Conservation (phyloP, 106 monocot genomes). For the Dendrobium huoshanense region DNA sequence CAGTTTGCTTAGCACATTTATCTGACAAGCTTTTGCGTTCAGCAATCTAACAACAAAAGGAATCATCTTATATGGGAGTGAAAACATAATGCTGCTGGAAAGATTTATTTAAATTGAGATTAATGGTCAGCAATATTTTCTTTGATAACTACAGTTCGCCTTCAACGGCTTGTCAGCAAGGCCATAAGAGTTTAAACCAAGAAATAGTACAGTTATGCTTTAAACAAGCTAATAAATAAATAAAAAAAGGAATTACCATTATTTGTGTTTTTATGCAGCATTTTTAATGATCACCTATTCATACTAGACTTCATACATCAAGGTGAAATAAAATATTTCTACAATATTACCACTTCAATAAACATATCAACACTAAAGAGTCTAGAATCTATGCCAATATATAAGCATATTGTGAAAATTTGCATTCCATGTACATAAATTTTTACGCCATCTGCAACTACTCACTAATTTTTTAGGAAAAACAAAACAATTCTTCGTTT, state of each 20-base stretch:
- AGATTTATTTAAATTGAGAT: neutral
- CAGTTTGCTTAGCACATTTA: slow-evolving; percentile 44
- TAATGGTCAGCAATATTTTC: neutral
- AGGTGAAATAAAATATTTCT: neutral
- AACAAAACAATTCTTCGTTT: neutral
- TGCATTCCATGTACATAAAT: neutral
- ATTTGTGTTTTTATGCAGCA: neutral
- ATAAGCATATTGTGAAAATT: neutral
- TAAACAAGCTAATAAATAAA: neutral
- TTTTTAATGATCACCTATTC: neutral
- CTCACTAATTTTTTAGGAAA: neutral
- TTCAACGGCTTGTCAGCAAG: neutral
- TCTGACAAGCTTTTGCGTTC: slow-evolving; percentile 55
- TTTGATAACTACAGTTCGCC: neutral
- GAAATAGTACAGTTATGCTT: neutral
- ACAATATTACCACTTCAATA: neutral
- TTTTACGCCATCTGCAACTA: neutral
- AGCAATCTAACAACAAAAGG: slow-evolving; percentile 30
- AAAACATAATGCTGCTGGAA: neutral
- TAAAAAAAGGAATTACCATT: neutral
- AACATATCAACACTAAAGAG: neutral
- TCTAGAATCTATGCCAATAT: neutral
- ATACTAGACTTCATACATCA: neutral
- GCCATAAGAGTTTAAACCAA: neutral
- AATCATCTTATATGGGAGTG: neutral